phyloP scores from a whole-genome alignment of 2,329 filamentous ascomycete genomes.

The Proliferodiscus dingleyae region DNA sequence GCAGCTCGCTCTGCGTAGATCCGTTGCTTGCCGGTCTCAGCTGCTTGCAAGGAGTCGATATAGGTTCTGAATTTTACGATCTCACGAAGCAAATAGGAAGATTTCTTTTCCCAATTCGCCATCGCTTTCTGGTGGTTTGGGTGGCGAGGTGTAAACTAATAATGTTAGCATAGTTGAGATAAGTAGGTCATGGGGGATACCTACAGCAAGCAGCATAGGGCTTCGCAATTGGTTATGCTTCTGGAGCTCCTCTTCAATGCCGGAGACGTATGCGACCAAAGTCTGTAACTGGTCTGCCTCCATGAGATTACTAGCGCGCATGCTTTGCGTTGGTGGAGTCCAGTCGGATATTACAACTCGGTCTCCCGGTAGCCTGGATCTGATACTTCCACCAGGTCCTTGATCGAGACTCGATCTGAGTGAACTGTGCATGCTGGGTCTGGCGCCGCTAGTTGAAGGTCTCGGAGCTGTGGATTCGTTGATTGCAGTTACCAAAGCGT shows the following conservation, averaged over 20 bases:
- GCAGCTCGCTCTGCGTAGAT: slow-evolving; percentile 59
- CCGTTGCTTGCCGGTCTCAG: slow-evolving; percentile 60
- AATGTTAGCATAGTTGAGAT: neutral
- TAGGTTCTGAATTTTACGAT: slow-evolving; percentile 97
- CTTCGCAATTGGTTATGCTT: slow-evolving; percentile 83
- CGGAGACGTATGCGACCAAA: slow-evolving; percentile 73
- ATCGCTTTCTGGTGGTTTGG: slow-evolving; percentile 79
- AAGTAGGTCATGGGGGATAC: slow-evolving; percentile 24
- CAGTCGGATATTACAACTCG: slow-evolving; percentile 80
- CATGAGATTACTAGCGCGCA: slow-evolving; percentile 73
- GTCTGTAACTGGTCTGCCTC: slow-evolving; percentile 78
- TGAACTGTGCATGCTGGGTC: slow-evolving; percentile 50
- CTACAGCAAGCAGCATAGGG: slow-evolving; percentile 76
- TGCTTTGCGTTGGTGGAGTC: slow-evolving; percentile 82
- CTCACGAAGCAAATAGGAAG: slow-evolving; percentile 82
- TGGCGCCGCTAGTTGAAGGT: slow-evolving; percentile 25
- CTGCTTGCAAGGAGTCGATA: slow-evolving; percentile 75
- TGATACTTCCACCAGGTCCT: slow-evolving; percentile 19
- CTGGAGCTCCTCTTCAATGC: slow-evolving; percentile 79
- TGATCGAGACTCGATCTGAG: slow-evolving; percentile 55
- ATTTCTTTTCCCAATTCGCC: slow-evolving; percentile 97
- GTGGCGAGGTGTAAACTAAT: slow-evolving; percentile 73
- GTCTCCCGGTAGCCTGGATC: slow-evolving; percentile 73
- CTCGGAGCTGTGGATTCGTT: slow-evolving; percentile 39
- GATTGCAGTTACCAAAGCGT: slow-evolving; percentile 42